phyloP scores from a whole-genome alignment of 2,329 filamentous ascomycete species.

The Fusarium aywerte region DNA sequence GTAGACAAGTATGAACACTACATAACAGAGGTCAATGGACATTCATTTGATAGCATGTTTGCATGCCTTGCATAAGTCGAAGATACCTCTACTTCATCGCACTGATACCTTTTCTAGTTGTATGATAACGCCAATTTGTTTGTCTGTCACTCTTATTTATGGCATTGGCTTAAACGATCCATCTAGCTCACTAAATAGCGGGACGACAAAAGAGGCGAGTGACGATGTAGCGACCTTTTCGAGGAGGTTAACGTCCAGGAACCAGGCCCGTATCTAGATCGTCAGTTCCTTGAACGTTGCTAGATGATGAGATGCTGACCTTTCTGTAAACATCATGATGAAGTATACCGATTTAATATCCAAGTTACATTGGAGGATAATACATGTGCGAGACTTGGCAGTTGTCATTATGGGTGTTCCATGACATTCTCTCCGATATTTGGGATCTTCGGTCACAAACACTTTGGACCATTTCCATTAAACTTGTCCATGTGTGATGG shows the following conservation, averaged over 20 bases:
- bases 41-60: background rate
- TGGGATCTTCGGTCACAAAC: background rate
- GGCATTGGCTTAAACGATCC: background rate
- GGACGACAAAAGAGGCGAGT: constrained; percentile 14
- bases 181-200: constrained; percentile 21
- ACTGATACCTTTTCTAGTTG: background rate
- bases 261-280: background rate
- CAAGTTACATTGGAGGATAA: background rate
- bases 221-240: background rate
- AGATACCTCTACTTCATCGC: background rate
- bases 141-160: background rate
- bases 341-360: background rate
- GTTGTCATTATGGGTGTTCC: background rate
- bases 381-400: background rate
- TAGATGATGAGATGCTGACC: constrained; percentile 2
- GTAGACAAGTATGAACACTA: constrained; percentile 9
- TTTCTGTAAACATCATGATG: background rate
- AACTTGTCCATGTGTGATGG: background rate
- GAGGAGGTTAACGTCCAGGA: constrained; percentile 17
- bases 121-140: background rate
- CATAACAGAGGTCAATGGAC: background rate
- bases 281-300: background rate
- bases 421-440: background rate
- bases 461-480: background rate
- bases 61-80: background rate